phyloP scores from a whole-genome alignment of 1,139 yeast genomes.

The Zygosaccharomyces sapae region DNA sequence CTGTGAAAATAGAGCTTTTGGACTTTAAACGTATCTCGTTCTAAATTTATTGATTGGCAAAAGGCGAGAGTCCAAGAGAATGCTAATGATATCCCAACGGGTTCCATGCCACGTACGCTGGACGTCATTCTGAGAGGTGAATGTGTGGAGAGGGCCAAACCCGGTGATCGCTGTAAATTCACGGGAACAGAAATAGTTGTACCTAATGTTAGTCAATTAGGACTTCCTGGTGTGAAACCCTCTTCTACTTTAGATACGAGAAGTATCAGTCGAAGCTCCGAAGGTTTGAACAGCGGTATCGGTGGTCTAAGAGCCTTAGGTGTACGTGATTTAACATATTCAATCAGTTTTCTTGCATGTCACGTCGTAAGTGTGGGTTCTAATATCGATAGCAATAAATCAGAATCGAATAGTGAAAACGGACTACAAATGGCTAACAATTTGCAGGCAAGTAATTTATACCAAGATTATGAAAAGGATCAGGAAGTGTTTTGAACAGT shows the following conservation, averaged over 20 bases:
- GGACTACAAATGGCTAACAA: constrained; percentile 26
- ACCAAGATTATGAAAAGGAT: constrained; percentile 46
- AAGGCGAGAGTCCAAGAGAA: constrained; percentile 94
- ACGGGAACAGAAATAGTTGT: constrained; percentile 95
- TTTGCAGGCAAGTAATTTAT: constrained; percentile 26
- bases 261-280: constrained; percentile 54
- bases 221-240: constrained; percentile 95
- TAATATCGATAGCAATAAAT: constrained; percentile 19
- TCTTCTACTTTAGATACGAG: constrained; percentile 69
- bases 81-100: constrained; percentile 93
- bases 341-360: constrained; percentile 85
- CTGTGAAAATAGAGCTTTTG: constrained; percentile 86
- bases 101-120: constrained; percentile 96
- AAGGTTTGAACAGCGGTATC: constrained; percentile 79
- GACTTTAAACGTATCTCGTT: constrained; percentile 77
- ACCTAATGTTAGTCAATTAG: constrained; percentile 92
- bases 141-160: constrained; percentile 92
- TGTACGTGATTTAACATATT: constrained; percentile 89
- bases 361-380: constrained; percentile 54
- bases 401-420: constrained; percentile 26
- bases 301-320: constrained; percentile 83
- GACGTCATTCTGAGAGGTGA: constrained; percentile 94
- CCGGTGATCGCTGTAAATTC: constrained; percentile 93
- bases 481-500: constrained; percentile 77
- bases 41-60: constrained; percentile 96